Percentiles rank a stretch among this genome's conserved stretches.
phyloP scores from a whole-genome alignment of 108 stramenopile genomes.

The Fragilaria crotonensis region DNA sequence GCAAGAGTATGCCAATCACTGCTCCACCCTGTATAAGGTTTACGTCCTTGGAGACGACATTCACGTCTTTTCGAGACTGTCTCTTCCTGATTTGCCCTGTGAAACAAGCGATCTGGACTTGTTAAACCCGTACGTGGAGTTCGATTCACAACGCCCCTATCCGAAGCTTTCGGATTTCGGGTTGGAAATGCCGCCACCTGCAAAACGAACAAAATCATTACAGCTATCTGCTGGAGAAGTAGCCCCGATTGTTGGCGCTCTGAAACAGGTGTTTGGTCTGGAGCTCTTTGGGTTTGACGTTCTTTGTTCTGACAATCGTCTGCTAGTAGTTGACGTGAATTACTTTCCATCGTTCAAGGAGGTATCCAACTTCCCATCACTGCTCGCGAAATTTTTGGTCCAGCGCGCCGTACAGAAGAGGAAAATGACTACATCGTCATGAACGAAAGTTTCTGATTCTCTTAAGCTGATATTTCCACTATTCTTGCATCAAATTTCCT shows the following conservation, averaged over 20 bases:
- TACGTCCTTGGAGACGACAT: slow-evolving; percentile 81
- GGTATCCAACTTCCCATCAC: slow-evolving; percentile 69
- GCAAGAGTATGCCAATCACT: slow-evolving; percentile 85
- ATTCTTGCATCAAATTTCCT: too few relatives aligned
- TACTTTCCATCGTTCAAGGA: slow-evolving; percentile 90
- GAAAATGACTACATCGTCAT: too few relatives aligned
- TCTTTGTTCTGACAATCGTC: slow-evolving; percentile 26
- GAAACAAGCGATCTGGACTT: slow-evolving; percentile 10
- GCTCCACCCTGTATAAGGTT: slow-evolving; percentile 72
- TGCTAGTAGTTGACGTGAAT: slow-evolving; percentile 79
- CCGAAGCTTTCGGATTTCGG: slow-evolving; percentile 77
- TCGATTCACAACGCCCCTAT: slow-evolving; percentile 85
- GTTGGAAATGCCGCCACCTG: neutral
- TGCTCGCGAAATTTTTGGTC: slow-evolving; percentile 71
- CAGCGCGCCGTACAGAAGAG: slow-evolving; percentile 59
- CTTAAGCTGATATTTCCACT: too few relatives aligned
- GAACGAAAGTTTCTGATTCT: too few relatives aligned
- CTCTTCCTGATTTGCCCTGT: slow-evolving; percentile 67
- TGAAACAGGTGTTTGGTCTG: slow-evolving; percentile 67
- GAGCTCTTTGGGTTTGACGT: slow-evolving; percentile 88
- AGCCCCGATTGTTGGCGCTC: slow-evolving; percentile 52
- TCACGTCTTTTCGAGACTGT: slow-evolving; percentile 61
- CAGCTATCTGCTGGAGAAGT: slow-evolving; percentile 59
- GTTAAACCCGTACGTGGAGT: slow-evolving; percentile 43
- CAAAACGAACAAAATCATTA: neutral